Percentiles rank a stretch among this genome's conserved stretches.
These are phyloP conservation scores for Boletellus deceptivus DNA, from an alignment of 1,284 basidiomycete species.

Conservation along the genomic window DNA sequence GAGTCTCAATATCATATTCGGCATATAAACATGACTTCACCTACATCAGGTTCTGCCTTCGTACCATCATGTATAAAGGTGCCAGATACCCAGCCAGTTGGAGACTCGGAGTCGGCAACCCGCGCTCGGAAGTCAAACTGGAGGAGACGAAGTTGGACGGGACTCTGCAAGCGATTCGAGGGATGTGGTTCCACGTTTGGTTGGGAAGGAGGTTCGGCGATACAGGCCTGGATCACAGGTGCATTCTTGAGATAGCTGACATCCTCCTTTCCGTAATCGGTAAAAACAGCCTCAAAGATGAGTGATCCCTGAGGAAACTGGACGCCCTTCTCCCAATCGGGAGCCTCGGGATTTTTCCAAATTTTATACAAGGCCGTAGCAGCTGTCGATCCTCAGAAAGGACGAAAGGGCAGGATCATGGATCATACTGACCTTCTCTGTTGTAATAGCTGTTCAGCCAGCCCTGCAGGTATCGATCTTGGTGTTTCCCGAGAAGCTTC, in stretches of 20 bases:
- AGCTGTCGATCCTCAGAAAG: not conserved
- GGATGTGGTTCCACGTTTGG: not conserved
- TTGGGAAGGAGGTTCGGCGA: not conserved
- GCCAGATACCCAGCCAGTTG: conserved; percentile 3
- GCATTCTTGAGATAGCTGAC: not conserved
- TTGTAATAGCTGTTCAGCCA: conserved; percentile 4
- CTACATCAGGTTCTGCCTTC: too few relatives aligned
- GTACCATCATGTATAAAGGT: conserved; percentile 2
- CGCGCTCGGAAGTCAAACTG: not conserved
- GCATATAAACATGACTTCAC: not conserved
- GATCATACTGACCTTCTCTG: not conserved
- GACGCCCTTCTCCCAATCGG: not conserved
- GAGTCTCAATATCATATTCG: not conserved
- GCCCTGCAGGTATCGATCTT: not conserved
- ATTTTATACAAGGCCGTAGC: not conserved
- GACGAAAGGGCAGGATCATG: not conserved
- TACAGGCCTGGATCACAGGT: not conserved
- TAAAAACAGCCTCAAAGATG: not conserved
- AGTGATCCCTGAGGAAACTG: not conserved
- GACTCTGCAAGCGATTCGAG: not conserved
- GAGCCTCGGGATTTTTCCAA: not conserved
- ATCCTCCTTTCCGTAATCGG: not conserved
- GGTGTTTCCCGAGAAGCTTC: not conserved
- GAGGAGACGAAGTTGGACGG: not conserved
- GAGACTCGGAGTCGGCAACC: too few relatives aligned